phyloP scores from a whole-genome alignment of 352 stramenopile species.

The Phytophthora boehmeriae region DNA sequence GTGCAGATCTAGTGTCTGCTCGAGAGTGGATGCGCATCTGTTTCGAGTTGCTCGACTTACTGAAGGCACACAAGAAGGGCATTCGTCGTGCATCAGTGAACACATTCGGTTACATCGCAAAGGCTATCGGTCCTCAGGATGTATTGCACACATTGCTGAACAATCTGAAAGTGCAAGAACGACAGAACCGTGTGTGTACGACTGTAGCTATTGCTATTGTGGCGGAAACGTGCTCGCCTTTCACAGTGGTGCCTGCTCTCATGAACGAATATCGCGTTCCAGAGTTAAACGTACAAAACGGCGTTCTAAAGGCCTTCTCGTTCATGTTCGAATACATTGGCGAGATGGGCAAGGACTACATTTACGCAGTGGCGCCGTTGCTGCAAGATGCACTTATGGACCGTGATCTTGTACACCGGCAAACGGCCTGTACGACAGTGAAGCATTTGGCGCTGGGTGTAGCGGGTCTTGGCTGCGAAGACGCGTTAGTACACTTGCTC shows the following conservation, averaged over 20 bases:
- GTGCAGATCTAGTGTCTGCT: conserved; percentile 97
- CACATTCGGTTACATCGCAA: conserved; percentile 99
- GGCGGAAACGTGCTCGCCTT: conserved; percentile 98
- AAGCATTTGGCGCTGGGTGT: conserved; percentile 98
- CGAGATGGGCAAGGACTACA: conserved; percentile 99
- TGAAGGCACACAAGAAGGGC: conserved; percentile 99
- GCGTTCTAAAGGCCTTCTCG: conserved; percentile 98
- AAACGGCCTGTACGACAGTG: conserved; percentile 97
- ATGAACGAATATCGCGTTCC: conserved; percentile 99
- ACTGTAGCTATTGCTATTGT: conserved; percentile 99
- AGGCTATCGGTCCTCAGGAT: conserved; percentile 99
- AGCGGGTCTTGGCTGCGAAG: conserved; percentile 96
- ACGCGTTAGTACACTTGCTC: conserved; percentile 97
- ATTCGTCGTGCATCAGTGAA: conserved; percentile 98
- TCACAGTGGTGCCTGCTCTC: conserved; percentile 98
- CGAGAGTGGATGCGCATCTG: conserved; percentile 99
- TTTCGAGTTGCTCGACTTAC: conserved; percentile 99
- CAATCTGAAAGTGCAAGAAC: conserved; percentile 99
- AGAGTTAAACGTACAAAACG: conserved; percentile 99
- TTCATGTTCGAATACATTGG: conserved; percentile 99
- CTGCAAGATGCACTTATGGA: conserved; percentile 99
- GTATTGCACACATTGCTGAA: conserved; percentile 99
- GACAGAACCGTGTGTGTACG: conserved; percentile 99
- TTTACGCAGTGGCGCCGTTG: conserved; percentile 98
- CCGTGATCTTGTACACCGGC: conserved; percentile 98